phyloP scores from a whole-genome alignment of 163 green algal species.

The Scenedesmus sp. region DNA sequence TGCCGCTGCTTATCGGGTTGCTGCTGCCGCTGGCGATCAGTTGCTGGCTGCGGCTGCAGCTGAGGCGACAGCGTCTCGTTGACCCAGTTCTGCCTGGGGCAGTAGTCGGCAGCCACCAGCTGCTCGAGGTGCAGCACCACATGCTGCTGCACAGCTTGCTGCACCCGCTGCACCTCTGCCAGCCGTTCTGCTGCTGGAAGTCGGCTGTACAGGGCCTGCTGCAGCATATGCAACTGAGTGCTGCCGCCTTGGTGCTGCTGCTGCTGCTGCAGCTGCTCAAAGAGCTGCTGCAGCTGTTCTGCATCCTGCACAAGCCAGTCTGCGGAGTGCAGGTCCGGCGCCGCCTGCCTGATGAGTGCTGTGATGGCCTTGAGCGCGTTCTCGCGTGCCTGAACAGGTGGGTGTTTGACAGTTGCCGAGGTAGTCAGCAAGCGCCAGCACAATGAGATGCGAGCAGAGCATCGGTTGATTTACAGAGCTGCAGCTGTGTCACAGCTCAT shows the following conservation, averaged over 20 bases:
- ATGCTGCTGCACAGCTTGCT: constrained; percentile 4
- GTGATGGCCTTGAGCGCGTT: constrained; percentile 21
- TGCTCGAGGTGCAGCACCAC: constrained; percentile 21
- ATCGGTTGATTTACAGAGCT: no score
- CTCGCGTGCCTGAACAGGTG: neutral
- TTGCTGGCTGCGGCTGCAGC: neutral
- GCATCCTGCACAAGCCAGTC: constrained; percentile 4
- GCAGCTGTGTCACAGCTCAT: no score
- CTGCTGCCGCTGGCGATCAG: neutral
- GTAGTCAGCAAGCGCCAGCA: no score
- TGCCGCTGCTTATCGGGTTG: neutral
- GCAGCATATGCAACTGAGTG: constrained; percentile 9
- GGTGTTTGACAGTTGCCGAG: no score
- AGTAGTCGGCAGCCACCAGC: constrained; percentile 26
- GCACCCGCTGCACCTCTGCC: neutral
- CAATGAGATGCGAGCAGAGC: no score
- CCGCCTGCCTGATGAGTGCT: constrained; percentile 18
- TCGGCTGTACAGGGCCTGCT: neutral
- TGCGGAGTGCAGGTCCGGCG: constrained; percentile 30
- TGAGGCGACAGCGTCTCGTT: neutral
- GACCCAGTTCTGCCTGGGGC: constrained; percentile 13
- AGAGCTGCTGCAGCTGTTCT: neutral
- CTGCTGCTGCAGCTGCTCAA: constrained; percentile 17
- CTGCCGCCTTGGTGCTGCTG: neutral
- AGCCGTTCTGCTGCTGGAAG: constrained; percentile 1